Evolutionary conservation across 768 basidiomycete genomes (phyloP).

Genomic region (Serpula lacrymans): DNA sequence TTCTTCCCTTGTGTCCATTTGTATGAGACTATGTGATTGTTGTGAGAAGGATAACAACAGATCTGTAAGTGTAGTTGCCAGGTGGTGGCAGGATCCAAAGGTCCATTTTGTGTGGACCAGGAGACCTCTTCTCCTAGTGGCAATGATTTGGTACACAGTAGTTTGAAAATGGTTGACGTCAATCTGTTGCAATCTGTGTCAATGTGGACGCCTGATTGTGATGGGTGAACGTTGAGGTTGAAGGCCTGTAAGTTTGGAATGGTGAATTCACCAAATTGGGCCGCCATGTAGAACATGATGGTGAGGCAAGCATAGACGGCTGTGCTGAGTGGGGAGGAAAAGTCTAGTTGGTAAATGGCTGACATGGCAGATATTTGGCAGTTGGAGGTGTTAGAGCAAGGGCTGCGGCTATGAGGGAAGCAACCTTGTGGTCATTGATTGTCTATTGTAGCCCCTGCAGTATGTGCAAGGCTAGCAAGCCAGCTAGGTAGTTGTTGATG

Average conservation of each 20-base stretch:
- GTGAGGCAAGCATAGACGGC: conserved; percentile 36
- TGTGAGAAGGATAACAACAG: conserved; percentile 19
- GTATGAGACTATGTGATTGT: conserved; percentile 30
- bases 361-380: conserved; percentile 23
- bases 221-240: conserved; percentile 26
- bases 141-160: conserved; percentile 27
- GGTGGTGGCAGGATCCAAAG: conserved; percentile 20
- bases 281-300: conserved; percentile 33
- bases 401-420: not conserved
- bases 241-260: too few species aligned
- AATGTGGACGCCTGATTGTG: conserved; percentile 19
- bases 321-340: conserved; percentile 25
- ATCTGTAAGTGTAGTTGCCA: conserved; percentile 24
- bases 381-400: too few species aligned
- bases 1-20: not conserved
- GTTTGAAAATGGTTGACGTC: conserved; percentile 20
- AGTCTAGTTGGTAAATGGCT: conserved; percentile 32
- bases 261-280: conserved; percentile 36
- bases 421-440: not conserved
- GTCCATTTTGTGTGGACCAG: conserved; percentile 28
- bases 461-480: too few species aligned
- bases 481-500: too few species aligned
- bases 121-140: conserved; percentile 28
- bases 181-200: conserved; percentile 10
- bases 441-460: conserved; percentile 1